phyloP scores from a whole-genome alignment of 352 stramenopile species.

The Globisporangium nagaii region DNA sequence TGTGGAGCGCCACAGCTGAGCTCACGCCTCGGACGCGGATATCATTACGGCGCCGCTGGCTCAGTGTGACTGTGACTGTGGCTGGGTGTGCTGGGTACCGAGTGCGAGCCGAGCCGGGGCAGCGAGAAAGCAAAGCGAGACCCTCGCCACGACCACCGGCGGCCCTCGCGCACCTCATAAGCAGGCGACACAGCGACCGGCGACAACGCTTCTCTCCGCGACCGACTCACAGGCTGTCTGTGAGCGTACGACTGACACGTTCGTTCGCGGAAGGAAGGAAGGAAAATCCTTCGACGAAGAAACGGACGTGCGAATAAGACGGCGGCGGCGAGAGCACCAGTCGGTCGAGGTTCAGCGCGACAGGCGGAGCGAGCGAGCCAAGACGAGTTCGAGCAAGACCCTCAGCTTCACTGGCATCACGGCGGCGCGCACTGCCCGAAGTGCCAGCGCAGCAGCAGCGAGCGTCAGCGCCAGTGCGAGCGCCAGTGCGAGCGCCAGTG shows the following conservation, averaged over 20 bases:
- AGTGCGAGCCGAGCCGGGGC: background rate
- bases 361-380: background rate
- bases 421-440: slow-evolving; percentile 2
- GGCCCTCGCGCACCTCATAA: background rate
- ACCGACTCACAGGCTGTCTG: no score
- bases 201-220: no score
- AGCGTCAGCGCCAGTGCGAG: background rate
- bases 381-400: slow-evolving; percentile 9
- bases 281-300: background rate
- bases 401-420: slow-evolving; percentile 8
- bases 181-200: no score
- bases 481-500: background rate
- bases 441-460: slow-evolving; percentile 1
- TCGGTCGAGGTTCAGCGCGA: no score
- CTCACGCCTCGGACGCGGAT: no score
- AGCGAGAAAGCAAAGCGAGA: background rate
- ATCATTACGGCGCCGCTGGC: no score
- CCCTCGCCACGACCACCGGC: background rate
- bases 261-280: background rate
- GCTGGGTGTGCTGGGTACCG: background rate
- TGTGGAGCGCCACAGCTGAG: no score
- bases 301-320: no score
- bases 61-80: background rate
- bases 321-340: no score
- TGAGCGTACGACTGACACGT: no score